Percentiles rank a stretch among this genome's conserved stretches.
phyloP scores from a whole-genome alignment of 768 basidiomycete species.

The Tricholoma hemisulphureum region DNA sequence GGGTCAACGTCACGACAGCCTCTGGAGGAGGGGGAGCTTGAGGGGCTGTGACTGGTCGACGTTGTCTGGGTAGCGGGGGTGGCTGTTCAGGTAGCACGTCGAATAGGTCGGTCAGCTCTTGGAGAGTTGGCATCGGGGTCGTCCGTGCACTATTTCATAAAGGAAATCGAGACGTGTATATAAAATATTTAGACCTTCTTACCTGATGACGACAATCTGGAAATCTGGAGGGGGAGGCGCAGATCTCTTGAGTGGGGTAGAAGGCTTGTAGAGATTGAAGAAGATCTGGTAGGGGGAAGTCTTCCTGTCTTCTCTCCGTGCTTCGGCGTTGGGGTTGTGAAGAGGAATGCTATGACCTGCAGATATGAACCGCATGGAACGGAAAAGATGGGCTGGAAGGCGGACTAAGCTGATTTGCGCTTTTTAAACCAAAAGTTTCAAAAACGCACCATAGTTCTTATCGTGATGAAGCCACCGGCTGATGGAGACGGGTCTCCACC shows the following conservation, averaged over 20 bases:
- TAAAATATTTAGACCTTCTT: slow-evolving; percentile 23
- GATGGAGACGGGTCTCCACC: slow-evolving; percentile 65
- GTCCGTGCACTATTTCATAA: slow-evolving; percentile 63
- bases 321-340: slow-evolving; percentile 25
- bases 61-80: slow-evolving; percentile 51
- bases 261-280: slow-evolving; percentile 90
- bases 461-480: slow-evolving; percentile 48
- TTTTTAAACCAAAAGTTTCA: neutral
- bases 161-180: neutral
- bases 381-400: slow-evolving; percentile 61
- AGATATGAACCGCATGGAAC: slow-evolving; percentile 68
- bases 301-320: slow-evolving; percentile 14
- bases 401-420: neutral
- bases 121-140: slow-evolving; percentile 77
- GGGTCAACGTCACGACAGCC: neutral
- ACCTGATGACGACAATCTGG: slow-evolving; percentile 85
- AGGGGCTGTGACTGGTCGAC: slow-evolving; percentile 22
- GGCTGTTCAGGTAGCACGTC: slow-evolving; percentile 66
- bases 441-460: slow-evolving; percentile 50
- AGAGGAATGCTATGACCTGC: slow-evolving; percentile 58
- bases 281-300: slow-evolving; percentile 76
- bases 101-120: slow-evolving; percentile 76
- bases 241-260: slow-evolving; percentile 78
- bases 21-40: slow-evolving; percentile 10
- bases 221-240: slow-evolving; percentile 81